phyloP scores from a whole-genome alignment of 2,329 filamentous ascomycete species.

The Clonostachys chloroleuca region DNA sequence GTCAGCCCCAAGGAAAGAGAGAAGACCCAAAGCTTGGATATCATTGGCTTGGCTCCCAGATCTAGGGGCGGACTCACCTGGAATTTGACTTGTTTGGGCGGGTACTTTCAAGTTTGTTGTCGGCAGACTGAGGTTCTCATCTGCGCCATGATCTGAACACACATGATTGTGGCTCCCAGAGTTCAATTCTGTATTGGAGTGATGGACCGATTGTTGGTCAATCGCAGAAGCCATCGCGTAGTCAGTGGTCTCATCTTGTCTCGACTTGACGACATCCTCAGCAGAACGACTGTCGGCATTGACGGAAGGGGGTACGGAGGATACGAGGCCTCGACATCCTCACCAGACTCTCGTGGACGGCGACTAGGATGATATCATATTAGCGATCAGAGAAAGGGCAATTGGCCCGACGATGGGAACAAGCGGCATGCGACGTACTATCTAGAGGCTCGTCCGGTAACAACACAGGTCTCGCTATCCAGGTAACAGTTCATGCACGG shows the following conservation, averaged over 20 bases:
- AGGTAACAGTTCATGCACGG: conserved; percentile 49
- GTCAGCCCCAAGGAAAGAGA: too few relatives aligned
- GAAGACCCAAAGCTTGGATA: too few relatives aligned
- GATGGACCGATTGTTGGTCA: too few relatives aligned
- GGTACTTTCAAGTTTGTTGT: too few relatives aligned
- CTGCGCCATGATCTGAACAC: too few relatives aligned
- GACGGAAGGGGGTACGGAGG: conserved; percentile 18
- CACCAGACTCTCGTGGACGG: conserved; percentile 15
- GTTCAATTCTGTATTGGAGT: too few relatives aligned
- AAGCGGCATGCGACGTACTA: conserved; percentile 19
- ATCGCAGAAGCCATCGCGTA: too few relatives aligned
- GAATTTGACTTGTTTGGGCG: too few relatives aligned
- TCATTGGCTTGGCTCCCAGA: too few relatives aligned
- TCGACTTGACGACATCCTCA: conserved; percentile 19
- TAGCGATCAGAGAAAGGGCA: not conserved
- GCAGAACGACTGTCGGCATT: conserved; percentile 13
- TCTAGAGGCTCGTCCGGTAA: conserved; percentile 30
- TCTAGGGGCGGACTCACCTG: too few relatives aligned
- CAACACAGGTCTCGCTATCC: conserved; percentile 38
- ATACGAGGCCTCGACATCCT: conserved; percentile 17
- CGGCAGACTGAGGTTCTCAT: too few relatives aligned
- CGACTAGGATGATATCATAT: conserved; percentile 11
- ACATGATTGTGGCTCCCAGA: too few relatives aligned
- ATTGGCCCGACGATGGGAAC: not conserved
- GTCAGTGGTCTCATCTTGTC: conserved; percentile 9